phyloP scores from a whole-genome alignment of 2,329 filamentous ascomycete genomes.

The Ophiocordyceps camponoti-rufipedis region DNA sequence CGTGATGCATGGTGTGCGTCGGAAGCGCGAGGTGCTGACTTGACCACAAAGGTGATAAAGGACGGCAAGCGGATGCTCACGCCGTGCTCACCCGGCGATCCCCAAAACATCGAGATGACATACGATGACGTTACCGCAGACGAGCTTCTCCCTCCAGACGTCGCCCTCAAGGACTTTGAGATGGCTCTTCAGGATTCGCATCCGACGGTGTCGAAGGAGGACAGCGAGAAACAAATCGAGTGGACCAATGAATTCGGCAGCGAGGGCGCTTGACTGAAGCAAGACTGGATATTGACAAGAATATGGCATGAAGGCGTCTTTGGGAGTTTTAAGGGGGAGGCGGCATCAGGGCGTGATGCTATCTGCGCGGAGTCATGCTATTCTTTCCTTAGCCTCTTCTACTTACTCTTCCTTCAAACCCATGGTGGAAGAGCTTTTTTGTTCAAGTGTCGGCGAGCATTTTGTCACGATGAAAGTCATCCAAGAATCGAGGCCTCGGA shows the following conservation, averaged over 20 bases:
- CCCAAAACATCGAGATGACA: conserved; percentile 75
- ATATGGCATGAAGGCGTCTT: conserved; percentile 12
- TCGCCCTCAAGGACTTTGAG: conserved; percentile 81
- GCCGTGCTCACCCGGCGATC: conserved; percentile 84
- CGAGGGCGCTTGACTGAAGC: conserved; percentile 43
- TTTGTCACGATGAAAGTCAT: too few species aligned
- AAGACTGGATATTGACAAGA: conserved; percentile 3
- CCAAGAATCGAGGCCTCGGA: background rate
- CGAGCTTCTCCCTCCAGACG: conserved; percentile 66
- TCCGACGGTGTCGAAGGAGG: conserved; percentile 78
- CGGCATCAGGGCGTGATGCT: conserved; percentile 6
- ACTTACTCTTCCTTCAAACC: too few species aligned
- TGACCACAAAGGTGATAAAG: conserved; percentile 39
- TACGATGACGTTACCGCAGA: conserved; percentile 81
- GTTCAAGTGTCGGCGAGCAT: too few species aligned
- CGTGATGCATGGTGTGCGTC: background rate
- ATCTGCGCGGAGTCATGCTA: conserved; percentile 1
- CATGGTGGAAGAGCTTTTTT: too few species aligned
- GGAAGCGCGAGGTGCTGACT: conserved; percentile 2
- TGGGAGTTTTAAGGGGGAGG: conserved; percentile 8
- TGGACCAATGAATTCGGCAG: conserved; percentile 96
- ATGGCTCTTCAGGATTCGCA: conserved; percentile 76
- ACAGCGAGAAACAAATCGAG: conserved; percentile 67
- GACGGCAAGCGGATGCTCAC: conserved; percentile 55
- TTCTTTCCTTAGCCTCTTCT: too few species aligned